phyloP scores from a whole-genome alignment of 352 stramenopile genomes.

The Phytophthora podocarpi region DNA sequence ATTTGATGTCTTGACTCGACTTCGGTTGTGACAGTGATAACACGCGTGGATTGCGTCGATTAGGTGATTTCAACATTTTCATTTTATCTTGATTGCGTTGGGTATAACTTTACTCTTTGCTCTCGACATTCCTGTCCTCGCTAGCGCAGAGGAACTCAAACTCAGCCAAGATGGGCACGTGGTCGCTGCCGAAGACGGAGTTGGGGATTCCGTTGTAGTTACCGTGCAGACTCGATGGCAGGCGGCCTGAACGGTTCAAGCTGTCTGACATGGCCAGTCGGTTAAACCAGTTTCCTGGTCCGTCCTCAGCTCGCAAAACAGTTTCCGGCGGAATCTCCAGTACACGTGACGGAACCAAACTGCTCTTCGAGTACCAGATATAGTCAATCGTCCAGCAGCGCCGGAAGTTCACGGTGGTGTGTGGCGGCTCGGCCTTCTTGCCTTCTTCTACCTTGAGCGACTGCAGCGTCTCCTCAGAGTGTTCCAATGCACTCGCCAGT shows the following conservation, averaged over 20 bases:
- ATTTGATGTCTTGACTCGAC: not conserved
- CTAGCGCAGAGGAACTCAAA: constrained; percentile 71
- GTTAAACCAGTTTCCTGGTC: constrained; percentile 80
- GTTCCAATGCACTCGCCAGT: constrained; percentile 35
- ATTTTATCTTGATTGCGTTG: no score
- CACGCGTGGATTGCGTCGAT: not conserved
- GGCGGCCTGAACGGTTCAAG: constrained; percentile 63
- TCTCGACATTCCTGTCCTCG: constrained; percentile 17
- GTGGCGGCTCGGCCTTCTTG: constrained; percentile 72
- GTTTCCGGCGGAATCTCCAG: constrained; percentile 80
- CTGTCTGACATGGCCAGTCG: constrained; percentile 71
- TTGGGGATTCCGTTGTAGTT: constrained; percentile 92
- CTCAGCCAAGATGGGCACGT: constrained; percentile 87
- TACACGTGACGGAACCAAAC: constrained; percentile 60
- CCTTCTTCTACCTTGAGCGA: constrained; percentile 41
- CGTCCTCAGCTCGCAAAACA: constrained; percentile 71
- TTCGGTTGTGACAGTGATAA: no score
- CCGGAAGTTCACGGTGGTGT: constrained; percentile 88
- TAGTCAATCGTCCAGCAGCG: constrained; percentile 91
- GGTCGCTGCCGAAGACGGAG: constrained; percentile 83
- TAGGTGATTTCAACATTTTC: not conserved
- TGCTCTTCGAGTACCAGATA: constrained; percentile 85
- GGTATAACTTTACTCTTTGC: constrained; percentile 34
- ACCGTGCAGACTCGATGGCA: constrained; percentile 65
- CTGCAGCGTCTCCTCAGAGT: constrained; percentile 28